Base-by-base conservation (phyloP, 495 filamentous ascomycete species). In the Emericellopsis terricola region DNA sequence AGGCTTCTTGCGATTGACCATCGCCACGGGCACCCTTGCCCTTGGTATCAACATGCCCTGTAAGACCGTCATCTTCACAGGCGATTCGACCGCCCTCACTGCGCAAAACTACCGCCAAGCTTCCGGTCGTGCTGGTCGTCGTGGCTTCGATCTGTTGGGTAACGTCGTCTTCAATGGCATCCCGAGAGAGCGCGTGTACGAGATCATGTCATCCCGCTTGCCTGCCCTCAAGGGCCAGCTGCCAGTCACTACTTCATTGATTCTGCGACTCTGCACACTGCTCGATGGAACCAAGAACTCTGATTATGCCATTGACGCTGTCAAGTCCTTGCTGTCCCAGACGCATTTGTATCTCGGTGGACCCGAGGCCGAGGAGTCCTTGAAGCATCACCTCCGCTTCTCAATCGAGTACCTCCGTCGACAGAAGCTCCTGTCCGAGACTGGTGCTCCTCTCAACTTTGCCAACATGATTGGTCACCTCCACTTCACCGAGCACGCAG, bases 1-100 rank as follows among this genome's bases (percentile, higher is more conserved):
- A 44, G 76, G 80, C 1, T 84, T 59, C 39, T 55, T 84, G 8
- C 59, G 71, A 3, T 72, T 81, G n/a, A 69, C 83, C 8, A 65
- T 85, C 29, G 79, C 80, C 0, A 86, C 79, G 8, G 80, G 80
- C 0, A 83, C 78, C 0, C 59, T 85, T 9, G 71, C 71, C 21
- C 55, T 86, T 15, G 80, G 80, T 50, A 80, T 86, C 53, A 86
- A 85, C 39, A 85, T 83, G 80, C 80, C 80, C 15, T 83, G 79
- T 45, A 78, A 78, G 42, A 86, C 80, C 1, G 77, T 83, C 7
- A 68, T 84, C 4, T 86, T 86, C 47, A 65, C 60, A 4, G 78
- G 77, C 3, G 77, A 85, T 41, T 76, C 70, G 1, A 59, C 80
- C 8, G 81, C 60, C 39, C 49, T 86, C 31, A 82, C 77, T 1